phyloP scores from a whole-genome alignment of 805 yeast genomes.

The Metschnikowia picachoensis region DNA sequence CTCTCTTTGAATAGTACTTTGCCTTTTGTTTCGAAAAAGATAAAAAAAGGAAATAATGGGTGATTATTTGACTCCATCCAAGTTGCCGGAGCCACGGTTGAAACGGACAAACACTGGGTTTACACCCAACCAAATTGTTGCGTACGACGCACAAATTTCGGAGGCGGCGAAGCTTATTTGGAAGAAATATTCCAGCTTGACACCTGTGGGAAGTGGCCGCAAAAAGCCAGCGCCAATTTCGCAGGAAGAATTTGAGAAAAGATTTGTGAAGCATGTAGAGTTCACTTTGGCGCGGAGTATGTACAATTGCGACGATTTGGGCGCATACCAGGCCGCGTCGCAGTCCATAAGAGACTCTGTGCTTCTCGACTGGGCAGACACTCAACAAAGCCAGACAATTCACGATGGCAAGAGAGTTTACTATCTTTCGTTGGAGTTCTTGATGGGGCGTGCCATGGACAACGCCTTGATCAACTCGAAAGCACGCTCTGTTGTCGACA shows the following conservation, averaged over 20 bases:
- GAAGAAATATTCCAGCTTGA: slow-evolving; percentile 60
- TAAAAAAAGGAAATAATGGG: slow-evolving; percentile 20
- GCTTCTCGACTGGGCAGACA: slow-evolving; percentile 85
- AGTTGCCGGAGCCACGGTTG: slow-evolving; percentile 43
- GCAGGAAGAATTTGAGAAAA: slow-evolving; percentile 57
- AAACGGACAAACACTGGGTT: slow-evolving; percentile 85
- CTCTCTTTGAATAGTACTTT: no score
- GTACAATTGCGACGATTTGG: slow-evolving; percentile 87
- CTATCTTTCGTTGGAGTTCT: slow-evolving; percentile 80
- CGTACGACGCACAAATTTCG: slow-evolving; percentile 80
- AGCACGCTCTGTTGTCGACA: slow-evolving; percentile 53
- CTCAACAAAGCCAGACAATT: slow-evolving; percentile 84
- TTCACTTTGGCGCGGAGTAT: slow-evolving; percentile 86
- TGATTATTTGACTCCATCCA: slow-evolving; percentile 36
- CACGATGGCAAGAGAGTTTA: slow-evolving; percentile 83
- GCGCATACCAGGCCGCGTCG: slow-evolving; percentile 90
- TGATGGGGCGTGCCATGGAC: slow-evolving; percentile 94
- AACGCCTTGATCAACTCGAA: slow-evolving; percentile 84
- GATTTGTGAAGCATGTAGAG: slow-evolving; percentile 82
- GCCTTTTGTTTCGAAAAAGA: no score
- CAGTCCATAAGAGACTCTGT: slow-evolving; percentile 73
- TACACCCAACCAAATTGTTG: slow-evolving; percentile 82
- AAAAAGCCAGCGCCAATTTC: slow-evolving; percentile 23
- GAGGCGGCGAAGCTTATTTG: slow-evolving; percentile 71
- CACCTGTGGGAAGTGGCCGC: slow-evolving; percentile 17